Evolutionary conservation across 2,329 filamentous ascomycete species (phyloP).

Genomic region (Colletotrichum costaricense): DNA sequence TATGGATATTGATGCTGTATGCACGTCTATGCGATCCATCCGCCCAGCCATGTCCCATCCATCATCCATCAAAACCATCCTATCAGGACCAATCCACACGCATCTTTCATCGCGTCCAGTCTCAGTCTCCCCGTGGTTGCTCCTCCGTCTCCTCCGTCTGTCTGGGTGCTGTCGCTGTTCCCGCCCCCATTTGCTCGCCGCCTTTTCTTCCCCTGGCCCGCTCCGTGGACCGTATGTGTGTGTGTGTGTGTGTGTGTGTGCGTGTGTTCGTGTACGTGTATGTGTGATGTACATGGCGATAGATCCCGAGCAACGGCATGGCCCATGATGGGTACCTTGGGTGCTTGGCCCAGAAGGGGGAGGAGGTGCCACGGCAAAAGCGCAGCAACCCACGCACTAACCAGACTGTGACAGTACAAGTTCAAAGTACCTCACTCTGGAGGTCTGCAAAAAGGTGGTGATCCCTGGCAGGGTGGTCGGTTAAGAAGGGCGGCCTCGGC

Average conservation of each 20-base stretch:
- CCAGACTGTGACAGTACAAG: no score
- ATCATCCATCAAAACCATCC: neutral
- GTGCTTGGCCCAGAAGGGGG: neutral
- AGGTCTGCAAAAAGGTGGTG: neutral
- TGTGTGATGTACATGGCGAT: neutral
- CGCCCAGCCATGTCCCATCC: neutral
- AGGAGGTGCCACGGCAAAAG: slow-evolving; percentile 24
- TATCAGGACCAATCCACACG: slow-evolving; percentile 18
- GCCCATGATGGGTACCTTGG: neutral
- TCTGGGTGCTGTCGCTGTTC: neutral
- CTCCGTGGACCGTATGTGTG: neutral
- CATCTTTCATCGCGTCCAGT: neutral
- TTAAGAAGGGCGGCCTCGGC: slow-evolving; percentile 1
- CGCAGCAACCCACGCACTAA: neutral
- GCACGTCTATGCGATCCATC: slow-evolving; percentile 24
- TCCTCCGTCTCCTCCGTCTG: neutral
- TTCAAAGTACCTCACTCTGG: neutral
- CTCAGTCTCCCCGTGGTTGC: slow-evolving; percentile 5
- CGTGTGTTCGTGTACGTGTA: neutral
- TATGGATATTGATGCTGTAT: slow-evolving; percentile 22
- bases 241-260: neutral
- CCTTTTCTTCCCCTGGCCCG: neutral
- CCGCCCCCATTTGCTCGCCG: neutral
- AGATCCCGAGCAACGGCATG: neutral
- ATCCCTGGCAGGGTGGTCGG: slow-evolving; percentile 16